These are phyloP conservation scores for Symbiodinium natans DNA, from an alignment of 73 alveolate genomes.

Conservation along the genomic window DNA sequence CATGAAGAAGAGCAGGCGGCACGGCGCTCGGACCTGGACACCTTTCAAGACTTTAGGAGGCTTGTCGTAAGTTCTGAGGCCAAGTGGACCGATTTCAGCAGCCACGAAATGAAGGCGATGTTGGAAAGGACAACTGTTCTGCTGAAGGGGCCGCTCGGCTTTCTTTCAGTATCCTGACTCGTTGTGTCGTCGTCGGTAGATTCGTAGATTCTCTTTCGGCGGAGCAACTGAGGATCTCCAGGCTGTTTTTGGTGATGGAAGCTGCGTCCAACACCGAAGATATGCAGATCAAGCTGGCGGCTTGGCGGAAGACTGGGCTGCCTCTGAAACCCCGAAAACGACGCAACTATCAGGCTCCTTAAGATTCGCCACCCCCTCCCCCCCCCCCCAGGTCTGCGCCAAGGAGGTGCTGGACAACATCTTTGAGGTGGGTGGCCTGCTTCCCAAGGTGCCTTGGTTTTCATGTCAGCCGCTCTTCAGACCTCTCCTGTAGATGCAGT, in stretches of 20 bases:
- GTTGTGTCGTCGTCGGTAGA: background rate
- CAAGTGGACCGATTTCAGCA: background rate
- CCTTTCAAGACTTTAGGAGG: too few species aligned
- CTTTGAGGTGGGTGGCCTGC: constrained; percentile 61
- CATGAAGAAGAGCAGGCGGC: background rate
- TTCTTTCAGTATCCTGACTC: background rate
- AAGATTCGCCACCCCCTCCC: too few species aligned
- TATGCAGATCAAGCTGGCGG: constrained; percentile 30
- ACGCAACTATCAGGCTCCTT: too few species aligned
- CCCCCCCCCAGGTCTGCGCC: constrained; percentile 45
- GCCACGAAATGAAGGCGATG: constrained; percentile 5
- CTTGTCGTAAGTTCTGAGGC: background rate
- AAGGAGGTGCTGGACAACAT: constrained; percentile 38
- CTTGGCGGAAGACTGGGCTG: background rate
- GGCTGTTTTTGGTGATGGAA: constrained; percentile 45
- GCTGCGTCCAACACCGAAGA: constrained; percentile 73
- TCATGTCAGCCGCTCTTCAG: background rate
- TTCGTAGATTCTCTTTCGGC: background rate
- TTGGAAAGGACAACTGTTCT: constrained; percentile 10
- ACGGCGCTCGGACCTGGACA: background rate
- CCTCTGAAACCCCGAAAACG: too few species aligned
- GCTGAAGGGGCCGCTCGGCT: constrained; percentile 17
- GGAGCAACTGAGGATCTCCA: background rate
- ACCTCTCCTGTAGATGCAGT: too few species aligned
- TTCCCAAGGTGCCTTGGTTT: constrained; percentile 39